Conservation (phyloP, 1,284 basidiomycete species). For the Puccinia novopanici region DNA sequence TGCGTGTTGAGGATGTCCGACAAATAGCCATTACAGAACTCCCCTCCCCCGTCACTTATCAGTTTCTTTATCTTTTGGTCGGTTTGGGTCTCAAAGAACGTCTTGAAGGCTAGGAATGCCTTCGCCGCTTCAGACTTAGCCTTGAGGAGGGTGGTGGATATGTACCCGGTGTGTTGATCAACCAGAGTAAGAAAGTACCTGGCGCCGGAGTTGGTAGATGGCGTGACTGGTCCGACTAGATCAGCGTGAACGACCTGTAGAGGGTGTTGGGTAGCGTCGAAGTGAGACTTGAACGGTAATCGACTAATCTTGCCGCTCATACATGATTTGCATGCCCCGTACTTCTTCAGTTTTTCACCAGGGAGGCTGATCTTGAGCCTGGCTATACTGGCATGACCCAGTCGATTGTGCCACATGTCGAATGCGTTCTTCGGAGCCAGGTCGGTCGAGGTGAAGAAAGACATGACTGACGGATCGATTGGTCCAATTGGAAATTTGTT, state of each 20-base stretch:
- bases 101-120: background rate
- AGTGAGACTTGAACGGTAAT: background rate
- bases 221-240: constrained; percentile 1
- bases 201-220: background rate
- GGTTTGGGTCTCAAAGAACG: background rate
- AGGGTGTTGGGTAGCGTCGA: background rate
- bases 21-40: background rate
- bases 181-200: background rate
- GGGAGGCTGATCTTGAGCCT: background rate
- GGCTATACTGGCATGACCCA: background rate
- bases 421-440: too few species aligned
- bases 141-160: background rate
- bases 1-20: background rate
- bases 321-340: background rate
- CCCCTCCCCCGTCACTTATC: background rate
- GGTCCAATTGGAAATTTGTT: too few species aligned
- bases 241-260: background rate
- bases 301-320: background rate
- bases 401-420: background rate
- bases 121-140: background rate
- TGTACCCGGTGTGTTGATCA: too few species aligned
- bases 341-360: background rate
- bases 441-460: too few species aligned
- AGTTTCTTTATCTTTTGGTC: background rate
- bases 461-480: too few species aligned